phyloP scores from a whole-genome alignment of 345 rosid genomes.

The Erysimum cheiranthoides region DNA sequence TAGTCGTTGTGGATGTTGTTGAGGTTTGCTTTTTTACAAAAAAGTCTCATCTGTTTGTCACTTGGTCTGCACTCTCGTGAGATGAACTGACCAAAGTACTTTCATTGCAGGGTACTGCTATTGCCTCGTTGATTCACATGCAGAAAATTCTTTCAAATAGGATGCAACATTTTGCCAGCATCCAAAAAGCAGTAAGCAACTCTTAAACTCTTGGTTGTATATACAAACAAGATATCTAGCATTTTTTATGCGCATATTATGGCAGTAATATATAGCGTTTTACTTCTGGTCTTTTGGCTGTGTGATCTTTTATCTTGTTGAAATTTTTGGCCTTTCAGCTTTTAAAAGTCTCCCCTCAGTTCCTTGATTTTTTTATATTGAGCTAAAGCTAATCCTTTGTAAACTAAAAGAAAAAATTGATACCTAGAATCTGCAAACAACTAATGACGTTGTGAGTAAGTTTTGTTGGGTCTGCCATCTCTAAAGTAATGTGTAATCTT shows the following conservation, averaged over 20 bases:
- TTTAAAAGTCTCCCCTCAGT: neutral
- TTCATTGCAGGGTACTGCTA: slow-evolving; percentile 83
- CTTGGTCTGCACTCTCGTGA: slow-evolving; percentile 33
- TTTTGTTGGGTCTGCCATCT: slow-evolving; percentile 10
- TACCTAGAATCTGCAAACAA: neutral
- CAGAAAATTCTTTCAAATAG: slow-evolving; percentile 85
- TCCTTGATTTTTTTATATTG: neutral
- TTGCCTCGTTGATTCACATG: slow-evolving; percentile 94
- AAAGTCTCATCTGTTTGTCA: slow-evolving; percentile 9
- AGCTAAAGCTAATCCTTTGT: neutral
- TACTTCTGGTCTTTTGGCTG: neutral
- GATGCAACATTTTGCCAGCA: slow-evolving; percentile 83
- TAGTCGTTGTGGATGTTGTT: slow-evolving; percentile 94
- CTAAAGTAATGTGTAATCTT: neutral
- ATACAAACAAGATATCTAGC: neutral
- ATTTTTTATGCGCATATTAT: neutral
- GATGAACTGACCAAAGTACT: slow-evolving; percentile 33
- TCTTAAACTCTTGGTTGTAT: neutral
- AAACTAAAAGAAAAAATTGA: neutral
- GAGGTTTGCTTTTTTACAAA: slow-evolving; percentile 65
- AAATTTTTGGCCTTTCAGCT: neutral
- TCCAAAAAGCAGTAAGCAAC: slow-evolving; percentile 80
- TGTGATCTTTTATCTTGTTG: neutral
- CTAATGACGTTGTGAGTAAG: neutral
- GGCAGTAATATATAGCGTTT: neutral